Evolutionary conservation across 129 eudicot species (phyloP), one percentile per base, ranked within the genome.

Genomic region (Calendula officinalis): DNA sequence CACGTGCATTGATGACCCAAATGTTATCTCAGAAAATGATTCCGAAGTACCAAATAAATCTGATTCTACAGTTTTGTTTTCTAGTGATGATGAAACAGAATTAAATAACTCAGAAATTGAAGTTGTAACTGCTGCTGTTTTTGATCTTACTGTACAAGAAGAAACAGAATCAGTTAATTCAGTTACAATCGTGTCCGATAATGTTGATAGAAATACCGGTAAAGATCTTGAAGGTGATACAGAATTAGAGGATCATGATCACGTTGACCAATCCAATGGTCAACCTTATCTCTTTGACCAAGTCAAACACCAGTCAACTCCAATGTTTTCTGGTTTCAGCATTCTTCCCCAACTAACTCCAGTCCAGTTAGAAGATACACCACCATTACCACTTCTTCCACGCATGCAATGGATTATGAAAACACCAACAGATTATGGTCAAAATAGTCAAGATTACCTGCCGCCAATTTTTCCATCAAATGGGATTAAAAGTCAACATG

Each of bases 381-480:
- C n/a, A n/a, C n/a, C n/a, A n/a, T n/a, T 78, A 65, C 95, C 97
- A 39, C 97, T 95, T 76, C 84, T 90, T 75, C 97, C 97, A 32
- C 97, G 95, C n/a, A 81, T 82, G 67, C 94, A 91, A 60, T 88
- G 98, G 98, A 85, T 88, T 75, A 77, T 81, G 70, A 84, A 85
- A 36, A 52, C 78, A 76, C 68, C 82, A 43, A 70, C 77, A 35
- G 81, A 69, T n/a, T 44, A 38, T 43, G 75, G 17, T 47, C 78
- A 34, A 66, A 56, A 55, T 50, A 55, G 57, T 50, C 15, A 22
- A 15, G 47, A 48, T 51, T 46, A 34, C 63, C 66, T 78, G 59
- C 85, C 73, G 42, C 66, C 80, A 37, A 34, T 35, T 56, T 56
- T 71, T 57, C 70, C 69, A 32, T 68, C 66, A 22, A 68, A 64